Evolutionary conservation across 2,329 filamentous ascomycete species (phyloP), one percentile per base, ranked within the genome.

Genomic region (Chrysoporthe cubensis): DNA sequence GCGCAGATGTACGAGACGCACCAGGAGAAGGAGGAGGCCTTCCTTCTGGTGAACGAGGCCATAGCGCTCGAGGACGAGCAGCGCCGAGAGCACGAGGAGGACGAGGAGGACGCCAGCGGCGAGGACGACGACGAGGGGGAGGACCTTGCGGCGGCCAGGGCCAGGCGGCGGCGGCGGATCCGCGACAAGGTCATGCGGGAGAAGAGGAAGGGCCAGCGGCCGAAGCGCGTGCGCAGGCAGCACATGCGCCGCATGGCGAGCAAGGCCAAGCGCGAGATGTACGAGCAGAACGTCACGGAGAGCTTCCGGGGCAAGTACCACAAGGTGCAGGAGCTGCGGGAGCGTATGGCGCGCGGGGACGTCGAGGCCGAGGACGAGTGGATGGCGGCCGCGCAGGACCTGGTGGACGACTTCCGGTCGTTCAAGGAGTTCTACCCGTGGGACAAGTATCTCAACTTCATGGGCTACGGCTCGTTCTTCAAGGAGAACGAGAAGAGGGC

Each of bases 1-100:
- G 93, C 93, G 14, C 94, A 91, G 73, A 88, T 97, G 77, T 97
- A 96, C 74, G 93, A 96, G 76, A 88, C 85, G 71, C 86, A 86
- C 57, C 89, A 89, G 70, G 88, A 90, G 79, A 88, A 87, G 32
- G 91, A 94, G 73, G 88, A 93, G 74, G 94, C 94, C 1, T 87
- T 94, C 68, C 89, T 91, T 68, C 87, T 94, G 62, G 88, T 92
- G 61, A 91, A 90, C 44, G 91, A 96, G 76, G 89, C 92, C 9
- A 86, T 95, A 72, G 83, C 87, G 43, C 80, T 94, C 32, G 86
- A 86, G 70, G 84, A 85, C 67, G 80, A 78, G 13, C 80, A 80
- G 64, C 79, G 81, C 26, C 73, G 77, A 1, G 67, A 65, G 21
- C 56, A 65, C 14, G 57, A 56, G 34, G 70, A 72, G 56, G 72